phyloP scores from a whole-genome alignment of 176 grass and related monocot genomes.

The Zoysia pacifica region DNA sequence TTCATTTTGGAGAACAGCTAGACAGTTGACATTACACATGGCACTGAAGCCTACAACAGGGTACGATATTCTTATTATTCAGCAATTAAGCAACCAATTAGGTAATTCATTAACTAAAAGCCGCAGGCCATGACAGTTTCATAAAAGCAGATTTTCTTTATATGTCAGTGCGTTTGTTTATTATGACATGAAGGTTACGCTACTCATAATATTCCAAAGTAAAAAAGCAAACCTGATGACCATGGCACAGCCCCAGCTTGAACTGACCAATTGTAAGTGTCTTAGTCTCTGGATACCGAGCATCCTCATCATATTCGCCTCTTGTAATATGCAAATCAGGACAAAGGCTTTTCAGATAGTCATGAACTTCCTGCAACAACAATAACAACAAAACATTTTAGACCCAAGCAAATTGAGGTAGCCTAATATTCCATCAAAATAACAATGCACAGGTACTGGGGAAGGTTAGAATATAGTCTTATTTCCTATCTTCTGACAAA shows the following conservation, averaged over 20 bases:
- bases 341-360: slow-evolving; percentile 98
- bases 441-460: too few relatives aligned
- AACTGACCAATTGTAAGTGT: slow-evolving; percentile 98
- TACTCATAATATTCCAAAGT: background rate
- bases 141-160: background rate
- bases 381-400: background rate
- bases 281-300: slow-evolving; percentile 90
- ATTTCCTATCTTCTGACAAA: too few relatives aligned
- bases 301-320: slow-evolving; percentile 97
- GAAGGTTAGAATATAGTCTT: too few relatives aligned
- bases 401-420: too few relatives aligned
- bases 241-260: slow-evolving; percentile 94
- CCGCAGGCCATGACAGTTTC: background rate
- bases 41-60: background rate
- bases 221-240: slow-evolving; percentile 76
- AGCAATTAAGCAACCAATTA: background rate
- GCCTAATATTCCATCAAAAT: too few relatives aligned
- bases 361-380: slow-evolving; percentile 77
- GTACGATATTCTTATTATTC: background rate
- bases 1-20: background rate
- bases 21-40: slow-evolving; percentile 12
- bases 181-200: slow-evolving; percentile 19
- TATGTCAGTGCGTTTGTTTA: background rate
- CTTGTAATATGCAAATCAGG: slow-evolving; percentile 88
- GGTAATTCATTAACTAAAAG: background rate